Base-by-base conservation (phyloP, 208 protist species). In the Crithidia bombi region DNA sequence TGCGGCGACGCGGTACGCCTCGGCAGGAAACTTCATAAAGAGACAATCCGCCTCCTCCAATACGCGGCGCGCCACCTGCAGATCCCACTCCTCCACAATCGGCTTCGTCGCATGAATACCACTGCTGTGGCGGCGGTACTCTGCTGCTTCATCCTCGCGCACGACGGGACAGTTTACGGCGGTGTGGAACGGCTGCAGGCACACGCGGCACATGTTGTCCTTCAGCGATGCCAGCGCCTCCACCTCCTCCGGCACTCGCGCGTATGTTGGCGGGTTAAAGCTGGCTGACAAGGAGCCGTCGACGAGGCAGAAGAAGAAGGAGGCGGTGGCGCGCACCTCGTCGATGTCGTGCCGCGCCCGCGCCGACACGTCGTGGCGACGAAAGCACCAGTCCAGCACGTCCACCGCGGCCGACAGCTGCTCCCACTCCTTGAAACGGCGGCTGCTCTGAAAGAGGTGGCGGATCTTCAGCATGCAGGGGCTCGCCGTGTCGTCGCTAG, bases 221-320 rank as follows among this genome's bases (percentile, higher is more conserved):
- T 92, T 93, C 44, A 87, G 54, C 4, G 56, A 35, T 36, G 84
- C 86, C 17, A 92, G 62, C 49, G 70, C 74, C 59, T 84, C 39
- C 49, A 95, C 90, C 47, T 93, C 85, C 66, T 90, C 85, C 39
- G 87, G 90, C 26, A 85, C 80, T 41, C 87, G 85, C 28, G 90
- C 90, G 74, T 95, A 95, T 19, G 67, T 65, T n/a, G 70, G 75
- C 25, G 90, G 85, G 54, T 79, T 87, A 65, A 82, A 95, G 47
- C 69, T 64, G 28, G 77, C 68, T 10, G 78, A 75, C 19, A 90
- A 73, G 5, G 90, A 93, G 41, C 90, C 90, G 69, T 95, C 90
- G 66, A 95, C 79, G 26, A 95, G 72, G 59, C 87, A 93, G 55
- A 92, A 93, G 75, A 92, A 91, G 74, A 93, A 95, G 32, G 87